These are phyloP conservation scores for Irineochytrium annulatum DNA, from an alignment of 192 early-diverging fungal genomes.

Conservation along the genomic window DNA sequence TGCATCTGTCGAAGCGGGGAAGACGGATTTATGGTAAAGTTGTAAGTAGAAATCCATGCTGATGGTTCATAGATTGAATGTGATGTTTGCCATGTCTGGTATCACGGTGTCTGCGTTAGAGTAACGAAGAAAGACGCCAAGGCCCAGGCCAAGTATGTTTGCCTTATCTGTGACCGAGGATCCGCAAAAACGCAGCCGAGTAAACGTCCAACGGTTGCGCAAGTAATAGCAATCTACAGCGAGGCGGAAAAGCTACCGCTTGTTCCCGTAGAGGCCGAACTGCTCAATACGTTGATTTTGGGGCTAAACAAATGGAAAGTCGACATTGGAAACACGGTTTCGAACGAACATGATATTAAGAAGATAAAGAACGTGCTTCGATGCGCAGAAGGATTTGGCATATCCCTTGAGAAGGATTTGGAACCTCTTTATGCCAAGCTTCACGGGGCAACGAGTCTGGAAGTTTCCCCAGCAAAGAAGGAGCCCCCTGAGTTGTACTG, in stretches of 20 bases:
- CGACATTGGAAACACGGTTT: neutral
- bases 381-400: conserved; percentile 7
- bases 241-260: conserved; percentile 16
- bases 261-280: conserved; percentile 16
- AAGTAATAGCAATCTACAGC: conserved; percentile 14
- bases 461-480: neutral
- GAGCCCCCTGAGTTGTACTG: conserved; percentile 46
- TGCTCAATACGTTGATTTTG: conserved; percentile 8
- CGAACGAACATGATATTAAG: neutral
- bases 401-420: neutral
- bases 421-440: neutral
- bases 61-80: conserved; percentile 31
- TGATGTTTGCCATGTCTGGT: conserved; percentile 33
- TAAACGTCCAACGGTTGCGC: conserved; percentile 11
- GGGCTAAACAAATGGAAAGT: conserved; percentile 13
- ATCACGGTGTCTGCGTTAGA: conserved; percentile 30
- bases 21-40: conserved; percentile 25
- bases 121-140: conserved; percentile 29
- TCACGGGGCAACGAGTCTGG: no score
- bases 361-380: conserved; percentile 2
- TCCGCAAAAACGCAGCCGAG: neutral
- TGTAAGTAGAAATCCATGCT: no score
- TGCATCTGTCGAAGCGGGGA: conserved; percentile 28
- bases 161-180: conserved; percentile 28
- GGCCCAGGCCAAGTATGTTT: conserved; percentile 16